A percentile compares a stretch with the other conserved stretches of the same genome.
These are phyloP conservation scores for Paracoccidioides lutzii DNA, from an alignment of 2,329 filamentous ascomycete species.

Conservation along the genomic window DNA sequence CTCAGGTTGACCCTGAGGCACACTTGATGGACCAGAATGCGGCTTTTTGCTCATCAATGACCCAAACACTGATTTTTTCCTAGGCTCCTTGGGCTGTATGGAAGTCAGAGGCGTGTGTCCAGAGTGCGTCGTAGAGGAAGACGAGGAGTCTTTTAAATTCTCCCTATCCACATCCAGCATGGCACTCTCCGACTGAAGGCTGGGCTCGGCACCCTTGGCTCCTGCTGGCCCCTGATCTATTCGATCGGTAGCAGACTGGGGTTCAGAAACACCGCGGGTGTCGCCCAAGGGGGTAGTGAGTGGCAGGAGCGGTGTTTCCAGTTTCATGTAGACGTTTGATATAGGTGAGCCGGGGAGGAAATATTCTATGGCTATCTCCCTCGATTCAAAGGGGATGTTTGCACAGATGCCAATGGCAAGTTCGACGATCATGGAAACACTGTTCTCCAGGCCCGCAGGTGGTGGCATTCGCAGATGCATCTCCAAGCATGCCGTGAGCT, in stretches of 20 bases:
- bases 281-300: slow-evolving; percentile 35
- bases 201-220: slow-evolving; percentile 10
- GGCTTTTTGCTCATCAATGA: slow-evolving; percentile 28
- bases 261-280: slow-evolving; percentile 8
- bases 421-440: slow-evolving; percentile 84
- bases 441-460: slow-evolving; percentile 70
- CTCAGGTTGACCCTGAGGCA: slow-evolving; percentile 4
- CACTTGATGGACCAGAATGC: slow-evolving; percentile 5
- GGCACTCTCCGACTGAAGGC: slow-evolving; percentile 3
- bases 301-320: slow-evolving; percentile 56
- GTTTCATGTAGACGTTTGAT: slow-evolving; percentile 65
- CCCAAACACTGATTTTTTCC: slow-evolving; percentile 32
- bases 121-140: slow-evolving; percentile 11
- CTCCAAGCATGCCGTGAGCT: slow-evolving; percentile 56
- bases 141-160: slow-evolving; percentile 13
- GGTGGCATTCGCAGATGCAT: slow-evolving; percentile 64
- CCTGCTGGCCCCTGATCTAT: slow-evolving; percentile 11
- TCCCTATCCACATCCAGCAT: slow-evolving; percentile 11
- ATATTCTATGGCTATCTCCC: slow-evolving; percentile 80
- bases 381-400: slow-evolving; percentile 79
- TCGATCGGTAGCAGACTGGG: slow-evolving; percentile 9
- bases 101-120: slow-evolving; percentile 7
- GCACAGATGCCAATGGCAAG: slow-evolving; percentile 73
- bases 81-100: slow-evolving; percentile 16
- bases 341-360: slow-evolving; percentile 64